Evolutionary conservation across 345 rosid genomes (phyloP).

Genomic region (Erysimum cheiranthoides): DNA sequence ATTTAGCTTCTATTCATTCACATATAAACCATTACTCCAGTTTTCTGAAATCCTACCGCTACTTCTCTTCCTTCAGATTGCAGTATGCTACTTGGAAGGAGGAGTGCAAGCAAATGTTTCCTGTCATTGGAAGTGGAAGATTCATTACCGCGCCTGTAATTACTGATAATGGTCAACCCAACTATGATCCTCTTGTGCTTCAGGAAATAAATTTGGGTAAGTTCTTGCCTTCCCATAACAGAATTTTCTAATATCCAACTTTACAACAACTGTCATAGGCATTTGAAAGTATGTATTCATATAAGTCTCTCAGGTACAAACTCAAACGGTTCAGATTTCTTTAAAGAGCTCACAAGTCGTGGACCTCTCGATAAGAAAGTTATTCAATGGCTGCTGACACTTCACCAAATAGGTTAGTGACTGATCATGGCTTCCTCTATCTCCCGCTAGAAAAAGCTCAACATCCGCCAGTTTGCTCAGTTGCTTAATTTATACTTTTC

Average conservation of each 20-base stretch:
- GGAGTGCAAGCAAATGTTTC: conserved; percentile 72
- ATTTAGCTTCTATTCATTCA: background rate
- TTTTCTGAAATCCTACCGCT: background rate
- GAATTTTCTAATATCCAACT: background rate
- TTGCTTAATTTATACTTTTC: conserved; percentile 2
- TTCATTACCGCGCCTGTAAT: conserved; percentile 88
- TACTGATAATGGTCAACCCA: conserved; percentile 79
- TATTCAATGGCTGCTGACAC: conserved; percentile 81
- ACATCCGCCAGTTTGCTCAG: background rate
- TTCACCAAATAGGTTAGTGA: conserved; percentile 92
- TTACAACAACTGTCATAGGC: conserved; percentile 7
- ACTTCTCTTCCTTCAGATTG: conserved; percentile 53
- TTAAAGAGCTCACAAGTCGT: conserved; percentile 56
- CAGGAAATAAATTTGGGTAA: conserved; percentile 55
- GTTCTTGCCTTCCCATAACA: background rate
- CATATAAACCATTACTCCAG: background rate
- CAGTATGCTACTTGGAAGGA: conserved; percentile 84
- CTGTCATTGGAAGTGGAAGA: conserved; percentile 86
- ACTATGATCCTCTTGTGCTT: conserved; percentile 81
- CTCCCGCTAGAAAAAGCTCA: background rate
- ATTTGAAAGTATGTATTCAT: conserved; percentile 20
- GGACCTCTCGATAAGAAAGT: conserved; percentile 79
- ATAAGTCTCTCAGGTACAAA: conserved; percentile 40
- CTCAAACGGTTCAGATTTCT: conserved; percentile 54
- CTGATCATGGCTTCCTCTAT: conserved; percentile 27